A percentile compares a stretch with the other conserved stretches of the same genome.
Evolutionary conservation across 1,284 basidiomycete genomes (phyloP).

Genomic region (Pisolithus thermaeus): DNA sequence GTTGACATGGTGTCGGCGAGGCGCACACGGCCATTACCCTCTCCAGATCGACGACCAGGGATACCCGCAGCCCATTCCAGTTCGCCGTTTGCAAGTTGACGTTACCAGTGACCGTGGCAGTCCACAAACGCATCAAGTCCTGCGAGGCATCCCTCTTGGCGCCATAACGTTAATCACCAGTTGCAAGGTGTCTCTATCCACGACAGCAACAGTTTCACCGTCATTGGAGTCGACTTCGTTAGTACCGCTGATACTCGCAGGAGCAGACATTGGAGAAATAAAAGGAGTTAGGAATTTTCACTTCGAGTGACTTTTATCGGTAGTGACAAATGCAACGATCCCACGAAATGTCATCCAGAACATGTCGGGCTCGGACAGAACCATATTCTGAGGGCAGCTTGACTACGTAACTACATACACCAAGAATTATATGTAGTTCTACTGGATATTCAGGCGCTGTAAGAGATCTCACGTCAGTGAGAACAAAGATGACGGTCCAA

Average conservation of each 20-base stretch:
- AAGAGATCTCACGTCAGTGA: conserved; percentile 1
- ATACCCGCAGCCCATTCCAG: conserved; percentile 87
- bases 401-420: no score
- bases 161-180: conserved; percentile 45
- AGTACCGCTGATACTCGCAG: conserved; percentile 16
- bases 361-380: no score
- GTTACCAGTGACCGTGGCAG: conserved; percentile 57
- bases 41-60: conserved; percentile 36
- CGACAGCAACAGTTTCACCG: conserved; percentile 8
- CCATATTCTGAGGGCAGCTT: no score
- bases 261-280: not conserved
- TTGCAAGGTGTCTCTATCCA: conserved; percentile 53
- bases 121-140: conserved; percentile 20
- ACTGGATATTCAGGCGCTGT: conserved; percentile 44
- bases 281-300: not conserved
- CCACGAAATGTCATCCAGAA: conserved; percentile 1
- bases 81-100: conserved; percentile 56
- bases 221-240: conserved; percentile 6
- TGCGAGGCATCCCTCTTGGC: conserved; percentile 26
- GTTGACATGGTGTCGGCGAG: conserved; percentile 11
- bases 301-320: conserved; percentile 24
- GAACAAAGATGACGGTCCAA: not conserved
- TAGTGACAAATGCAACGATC: conserved; percentile 11
- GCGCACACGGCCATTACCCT: conserved; percentile 19
- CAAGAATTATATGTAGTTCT: conserved; percentile 8